Evolutionary conservation across 192 early-diverging fungal species (phyloP).

Genomic region (Geranomyces michiganensis): DNA sequence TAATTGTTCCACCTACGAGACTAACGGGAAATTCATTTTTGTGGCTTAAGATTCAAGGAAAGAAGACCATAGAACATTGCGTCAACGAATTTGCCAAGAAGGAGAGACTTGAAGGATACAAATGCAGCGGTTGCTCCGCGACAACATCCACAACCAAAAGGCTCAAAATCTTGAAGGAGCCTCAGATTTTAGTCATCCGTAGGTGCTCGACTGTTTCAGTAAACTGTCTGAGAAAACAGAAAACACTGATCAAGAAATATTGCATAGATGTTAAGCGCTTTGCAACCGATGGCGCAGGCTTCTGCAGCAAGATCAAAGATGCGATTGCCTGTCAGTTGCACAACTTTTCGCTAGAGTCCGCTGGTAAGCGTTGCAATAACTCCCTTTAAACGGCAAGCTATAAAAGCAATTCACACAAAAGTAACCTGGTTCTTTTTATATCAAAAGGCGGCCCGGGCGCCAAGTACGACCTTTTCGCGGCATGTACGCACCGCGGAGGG

Average conservation of each 20-base stretch:
- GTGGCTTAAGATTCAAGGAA: background rate
- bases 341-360: conserved; percentile 33
- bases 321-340: conserved; percentile 40
- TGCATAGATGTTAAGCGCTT: conserved; percentile 53
- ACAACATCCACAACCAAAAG: conserved; percentile 36
- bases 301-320: conserved; percentile 48
- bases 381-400: background rate
- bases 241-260: background rate
- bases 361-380: conserved; percentile 15
- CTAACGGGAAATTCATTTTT: background rate
- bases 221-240: background rate
- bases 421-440: background rate
- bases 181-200: conserved; percentile 59
- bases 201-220: background rate
- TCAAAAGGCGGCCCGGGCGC: conserved; percentile 25
- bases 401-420: background rate
- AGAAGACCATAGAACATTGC: conserved; percentile 48
- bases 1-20: background rate
- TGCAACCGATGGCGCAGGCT: conserved; percentile 16
- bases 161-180: conserved; percentile 41
- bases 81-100: conserved; percentile 66
- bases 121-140: conserved; percentile 67
- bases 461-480: conserved; percentile 54
- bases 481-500: conserved; percentile 54
- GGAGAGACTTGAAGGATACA: conserved; percentile 71